phyloP scores from a whole-genome alignment of 306 rosid genomes.

The Vachellia pachyceras region DNA sequence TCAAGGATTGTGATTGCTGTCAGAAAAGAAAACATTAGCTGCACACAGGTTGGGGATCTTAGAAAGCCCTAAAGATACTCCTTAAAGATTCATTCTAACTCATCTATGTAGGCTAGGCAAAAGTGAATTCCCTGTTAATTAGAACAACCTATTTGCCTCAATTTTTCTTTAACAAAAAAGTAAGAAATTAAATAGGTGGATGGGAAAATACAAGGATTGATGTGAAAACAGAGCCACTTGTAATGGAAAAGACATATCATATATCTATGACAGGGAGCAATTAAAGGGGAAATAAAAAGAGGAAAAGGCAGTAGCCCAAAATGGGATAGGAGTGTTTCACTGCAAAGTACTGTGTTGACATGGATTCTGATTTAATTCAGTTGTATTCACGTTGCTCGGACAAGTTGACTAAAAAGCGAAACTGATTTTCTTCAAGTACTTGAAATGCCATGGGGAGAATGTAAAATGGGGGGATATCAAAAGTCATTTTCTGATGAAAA shows the following conservation, averaged over 20 bases:
- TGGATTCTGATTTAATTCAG: constrained; percentile 37
- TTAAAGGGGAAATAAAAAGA: constrained; percentile 10
- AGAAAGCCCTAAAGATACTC: constrained; percentile 9
- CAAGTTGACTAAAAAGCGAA: constrained; percentile 43
- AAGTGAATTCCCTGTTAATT: neutral
- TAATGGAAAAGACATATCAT: constrained; percentile 8
- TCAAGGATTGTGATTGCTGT: constrained; percentile 16
- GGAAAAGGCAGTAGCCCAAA: neutral
- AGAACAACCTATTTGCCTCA: neutral
- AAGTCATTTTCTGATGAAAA: constrained; percentile 41
- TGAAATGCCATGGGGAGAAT: constrained; percentile 30
- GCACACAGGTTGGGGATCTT: constrained; percentile 3
- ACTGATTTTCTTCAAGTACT: constrained; percentile 36
- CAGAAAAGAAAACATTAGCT: constrained; percentile 8
- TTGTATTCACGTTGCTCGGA: constrained; percentile 46
- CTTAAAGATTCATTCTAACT: neutral
- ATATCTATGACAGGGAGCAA: neutral
- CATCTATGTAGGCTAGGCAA: neutral
- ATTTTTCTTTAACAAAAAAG: neutral
- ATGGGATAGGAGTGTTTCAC: neutral
- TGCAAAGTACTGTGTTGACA: constrained; percentile 16
- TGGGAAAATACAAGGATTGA: neutral
- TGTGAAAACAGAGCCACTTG: constrained; percentile 3
- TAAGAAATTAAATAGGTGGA: neutral
- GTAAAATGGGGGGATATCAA: constrained; percentile 33